These are phyloP conservation scores for Sonneratia caseolaris DNA, from an alignment of 345 rosid species.

Conservation along the genomic window DNA sequence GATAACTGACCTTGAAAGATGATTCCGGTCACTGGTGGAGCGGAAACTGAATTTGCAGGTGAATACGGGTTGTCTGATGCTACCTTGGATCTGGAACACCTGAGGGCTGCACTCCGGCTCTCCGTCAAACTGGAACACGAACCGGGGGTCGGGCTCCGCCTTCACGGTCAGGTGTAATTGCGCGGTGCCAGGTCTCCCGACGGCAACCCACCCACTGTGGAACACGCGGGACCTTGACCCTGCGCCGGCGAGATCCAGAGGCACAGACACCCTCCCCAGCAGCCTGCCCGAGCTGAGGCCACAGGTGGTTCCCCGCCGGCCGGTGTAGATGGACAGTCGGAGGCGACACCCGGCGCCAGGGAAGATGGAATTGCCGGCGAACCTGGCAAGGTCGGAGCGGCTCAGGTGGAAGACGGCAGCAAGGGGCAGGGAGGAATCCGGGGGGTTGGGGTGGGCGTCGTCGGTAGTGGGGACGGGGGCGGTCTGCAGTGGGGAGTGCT, in stretches of 20 bases:
- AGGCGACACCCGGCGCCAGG: constrained; percentile 36
- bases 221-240: constrained; percentile 47
- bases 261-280: constrained; percentile 57
- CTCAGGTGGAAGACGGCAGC: constrained; percentile 78
- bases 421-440: constrained; percentile 15
- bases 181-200: constrained; percentile 38
- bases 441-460: constrained; percentile 30
- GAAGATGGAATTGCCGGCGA: constrained; percentile 54
- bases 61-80: constrained; percentile 78
- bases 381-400: constrained; percentile 45
- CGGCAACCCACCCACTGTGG: constrained; percentile 63
- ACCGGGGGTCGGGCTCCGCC: constrained; percentile 91
- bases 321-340: constrained; percentile 56
- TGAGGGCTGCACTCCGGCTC: constrained; percentile 98
- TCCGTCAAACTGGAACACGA: constrained; percentile 91
- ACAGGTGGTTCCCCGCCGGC: constrained; percentile 58
- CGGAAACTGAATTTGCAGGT: constrained; percentile 88
- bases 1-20: constrained; percentile 54
- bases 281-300: constrained; percentile 64
- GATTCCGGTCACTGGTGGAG: constrained; percentile 47
- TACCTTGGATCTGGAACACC: constrained; percentile 81
- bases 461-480: constrained; percentile 58
- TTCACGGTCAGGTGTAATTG: constrained; percentile 65
- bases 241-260: constrained; percentile 65
- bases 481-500: constrained; percentile 49